Evolutionary conservation across 805 yeast genomes (phyloP), one percentile per base, ranked within the genome.

Genomic region (Teunomyces stri): DNA sequence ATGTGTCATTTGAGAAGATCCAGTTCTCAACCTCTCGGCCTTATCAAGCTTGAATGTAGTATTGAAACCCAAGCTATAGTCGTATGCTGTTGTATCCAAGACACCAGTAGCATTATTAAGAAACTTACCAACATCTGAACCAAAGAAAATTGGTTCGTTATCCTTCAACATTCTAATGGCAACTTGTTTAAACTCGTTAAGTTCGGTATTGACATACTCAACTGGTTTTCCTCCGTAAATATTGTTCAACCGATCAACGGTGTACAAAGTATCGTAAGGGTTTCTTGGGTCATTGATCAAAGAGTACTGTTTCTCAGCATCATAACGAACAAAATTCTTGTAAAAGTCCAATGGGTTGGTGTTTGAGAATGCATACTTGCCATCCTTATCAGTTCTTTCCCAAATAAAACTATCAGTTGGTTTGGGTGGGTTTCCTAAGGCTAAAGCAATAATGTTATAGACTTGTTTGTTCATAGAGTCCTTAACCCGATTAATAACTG

Each of bases 101-200:
- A 87, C 65, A 46, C 96, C 96, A 6, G 81, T 63, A 21, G 63
- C 65, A 47, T 74, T 75, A 63, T 84, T 80, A 77, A 76, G 78
- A 67, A 74, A 89, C 62, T 85, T 84, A 20, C 92, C 94, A n/a
- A 91, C 88, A 64, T 89, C 95, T 13, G 91, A 84, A 10, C 96
- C 96, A 60, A 89, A 89, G 72, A 89, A 89, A 5, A 89, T 88
- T 0, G 95, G 85, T 69, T 85, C 85, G 66, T 87, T 83, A 51
- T 72, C 74, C 68, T 84, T 78, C 60, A 89, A 77, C 68, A 89
- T 80, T 57, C 79, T 76, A 33, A 87, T 80, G 25, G 88, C 87
- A 42, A 82, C 74, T 28, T 74, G 58, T 39, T 89, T 80, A 47
- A 89, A 69, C 6, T 70, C 70, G 13, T 77, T 77, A 49, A 84